Evolutionary conservation across 257 asterid species (phyloP), one percentile per base, ranked within the genome.

Genomic region (Primulina eburnea): DNA sequence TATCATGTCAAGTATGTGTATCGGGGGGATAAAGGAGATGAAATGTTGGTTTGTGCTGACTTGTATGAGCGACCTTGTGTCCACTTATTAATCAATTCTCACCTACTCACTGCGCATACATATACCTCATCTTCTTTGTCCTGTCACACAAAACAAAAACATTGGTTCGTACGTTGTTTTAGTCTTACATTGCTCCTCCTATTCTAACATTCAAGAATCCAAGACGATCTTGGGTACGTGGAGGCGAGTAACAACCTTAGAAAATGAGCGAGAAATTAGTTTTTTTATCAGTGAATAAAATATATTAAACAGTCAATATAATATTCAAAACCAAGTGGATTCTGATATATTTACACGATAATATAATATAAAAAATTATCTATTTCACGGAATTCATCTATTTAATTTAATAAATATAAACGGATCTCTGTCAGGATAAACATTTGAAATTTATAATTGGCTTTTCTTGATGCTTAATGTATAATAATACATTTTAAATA

Each of bases 31-130:
- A 77, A 87, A 47, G 97, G 88, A 59, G 96, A 86, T 4, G 88
- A 82, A 67, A 87, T 90, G 97, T 86, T 90, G 43, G 86, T 90
- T 47, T 93, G 92, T n/a, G 88, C 1, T 24, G 26, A 24, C 1
- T 24, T 24, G 26, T 20, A 10, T 26, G 65, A 21, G 5, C 40
- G 14, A 34, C 9, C 17, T 9, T 5, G 35, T 18, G 55, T 30
- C 34, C 67, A 16, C 30, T 53, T 68, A 30, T 17, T 37, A 47
- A 40, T n/a, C 11, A 3, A 33, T 56, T 68, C 32, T 10, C 32
- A 53, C 34, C 72, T 10, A 55, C 64, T 68, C 37, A 20, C 14
- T 16, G 20, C 7, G 21, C 26, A 24, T 24, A 24, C 56, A 33
- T 28, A 33, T 28, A 14, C n/a, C 57, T 64, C 58, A 52, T 34